Base-by-base conservation (phyloP, 2,329 filamentous ascomycete species). In the Davidsoniella virescens region DNA sequence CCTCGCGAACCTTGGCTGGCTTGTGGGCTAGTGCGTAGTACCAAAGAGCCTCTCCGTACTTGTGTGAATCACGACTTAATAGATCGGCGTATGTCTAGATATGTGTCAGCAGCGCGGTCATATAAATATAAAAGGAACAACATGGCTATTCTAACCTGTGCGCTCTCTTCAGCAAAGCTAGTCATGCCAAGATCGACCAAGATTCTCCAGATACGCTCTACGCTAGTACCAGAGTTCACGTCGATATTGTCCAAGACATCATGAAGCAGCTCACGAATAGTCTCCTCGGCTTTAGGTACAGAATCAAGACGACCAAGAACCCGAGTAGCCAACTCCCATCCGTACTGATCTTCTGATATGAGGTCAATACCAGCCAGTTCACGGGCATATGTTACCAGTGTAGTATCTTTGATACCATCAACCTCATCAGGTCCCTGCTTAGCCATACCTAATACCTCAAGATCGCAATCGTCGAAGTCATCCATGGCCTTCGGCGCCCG, bases 11-110 rank as follows among this genome's bases (percentile, higher is more conserved):
- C 64, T 90, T 93, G 55, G 75, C 71, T 1, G 78, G 69, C 23
- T 81, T 78, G 60, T 93, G 87, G 2, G 87, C 84, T 10, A 93
- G 77, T 20, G 90, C 84, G 62, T 92, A 96, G 68, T 93, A 95
- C 67, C 92, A 81, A 17, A 96, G 72, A 1, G 87, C 85, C 56
- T 90, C 79, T 49, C 90, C 90, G 57, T 90, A 95, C 50, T 82
- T 76, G 58, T 85, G 77, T 0, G 83, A 82, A 40, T 78, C 75
- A 53, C 79, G 73, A 9, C 80, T 77, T 38, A 94, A 72, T 44
- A 80, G 73, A 56, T 94, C 82, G 52, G 87, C 90, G 61, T 87
- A 95, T 56, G 82, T 80, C 85, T 94, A 59, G 25, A 38, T 17
- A 25, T 36, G 8, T 17, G 56, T 67, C 54, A 66, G 61, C 45